Percentiles rank a stretch among this genome's conserved stretches.
phyloP scores from a whole-genome alignment of 2,329 filamentous ascomycete species.

The Tricladium varicosporioides region DNA sequence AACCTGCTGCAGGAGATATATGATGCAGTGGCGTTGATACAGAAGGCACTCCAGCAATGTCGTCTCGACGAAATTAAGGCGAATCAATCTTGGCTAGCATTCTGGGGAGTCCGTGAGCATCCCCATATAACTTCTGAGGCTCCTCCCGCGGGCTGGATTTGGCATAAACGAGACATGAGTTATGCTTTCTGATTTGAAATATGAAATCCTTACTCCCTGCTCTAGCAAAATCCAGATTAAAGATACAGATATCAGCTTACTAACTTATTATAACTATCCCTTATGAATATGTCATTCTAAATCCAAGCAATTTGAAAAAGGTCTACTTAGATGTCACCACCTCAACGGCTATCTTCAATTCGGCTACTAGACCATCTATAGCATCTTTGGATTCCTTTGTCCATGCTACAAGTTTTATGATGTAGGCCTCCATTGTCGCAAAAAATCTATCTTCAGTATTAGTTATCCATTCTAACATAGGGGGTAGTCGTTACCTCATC shows the following conservation, averaged over 20 bases:
- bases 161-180: not conserved
- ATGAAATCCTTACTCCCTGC: not conserved
- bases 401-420: slow-evolving; percentile 3
- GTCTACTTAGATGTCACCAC: slow-evolving; percentile 2
- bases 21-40: not conserved
- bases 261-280: not conserved
- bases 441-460: slow-evolving; percentile 10
- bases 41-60: slow-evolving; percentile 1
- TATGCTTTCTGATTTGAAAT: not conserved
- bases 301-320: not conserved
- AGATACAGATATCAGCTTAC: no score
- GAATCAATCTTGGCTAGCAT: slow-evolving; percentile 1
- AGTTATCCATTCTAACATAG: not conserved
- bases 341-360: slow-evolving; percentile 5
- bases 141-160: not conserved
- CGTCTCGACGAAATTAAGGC: slow-evolving; percentile 2
- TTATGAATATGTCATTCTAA: not conserved
- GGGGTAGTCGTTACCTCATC: slow-evolving; percentile 2
- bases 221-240: not conserved
- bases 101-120: not conserved
- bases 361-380: slow-evolving; percentile 5
- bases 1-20: slow-evolving; percentile 8
- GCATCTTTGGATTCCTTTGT: slow-evolving; percentile 6
- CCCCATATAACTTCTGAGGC: not conserved
- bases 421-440: slow-evolving; percentile 5